Base-by-base conservation (phyloP, 495 filamentous ascomycete genomes). In the Hypoxylon trugodes region DNA sequence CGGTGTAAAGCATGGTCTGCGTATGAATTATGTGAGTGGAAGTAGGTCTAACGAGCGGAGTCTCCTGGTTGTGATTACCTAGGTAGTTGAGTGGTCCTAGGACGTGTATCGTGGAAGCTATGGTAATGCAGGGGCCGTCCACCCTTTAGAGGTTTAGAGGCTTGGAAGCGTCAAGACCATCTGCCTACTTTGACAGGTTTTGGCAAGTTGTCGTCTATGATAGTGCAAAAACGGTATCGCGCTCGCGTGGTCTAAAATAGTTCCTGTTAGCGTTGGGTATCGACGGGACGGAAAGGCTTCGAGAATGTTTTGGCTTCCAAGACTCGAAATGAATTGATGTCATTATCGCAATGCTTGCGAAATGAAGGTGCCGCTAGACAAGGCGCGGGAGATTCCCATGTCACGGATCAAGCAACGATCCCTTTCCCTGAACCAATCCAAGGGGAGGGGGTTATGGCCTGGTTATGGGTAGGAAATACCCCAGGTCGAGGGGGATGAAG, bases 361-460 rank as follows among this genome's bases (percentile, higher is more conserved):
- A 68, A 62, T 68, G 65, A 68, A 68, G 65, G 65, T 59, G 59
- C 65, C 52, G 65, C 65, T 66, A 66, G 57, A 57, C 57, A 61
- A 66, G 57, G 57, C 43, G 63, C 63, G 63, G 63, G 63, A 66
- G 63, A 61, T 62, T 63, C 41, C 52, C 59, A 53, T 62, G 57
- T 50, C 65, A 68, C 65, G 59, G 65, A 56, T 52, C 59, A 68
- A 55, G 59, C 47, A 64, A 59, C 48, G 59, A 51, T 60, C 57
- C 40, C 57, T 58, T 54, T 46, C 46, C 47, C 36, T 53, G 41
- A 42, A 24, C 47, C 16, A 21, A 45, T 19, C 45, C 33, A 37
- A 61, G 40, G 47, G 50, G 24, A 40, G n/a, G n/a, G n/a, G 22
- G 30, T 28, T 47, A 54, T 42, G 50, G 22, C 15, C 30, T 15